These are phyloP conservation scores for Fusarium verticillioides DNA, from an alignment of 2,329 filamentous ascomycete genomes.

Conservation along the genomic window DNA sequence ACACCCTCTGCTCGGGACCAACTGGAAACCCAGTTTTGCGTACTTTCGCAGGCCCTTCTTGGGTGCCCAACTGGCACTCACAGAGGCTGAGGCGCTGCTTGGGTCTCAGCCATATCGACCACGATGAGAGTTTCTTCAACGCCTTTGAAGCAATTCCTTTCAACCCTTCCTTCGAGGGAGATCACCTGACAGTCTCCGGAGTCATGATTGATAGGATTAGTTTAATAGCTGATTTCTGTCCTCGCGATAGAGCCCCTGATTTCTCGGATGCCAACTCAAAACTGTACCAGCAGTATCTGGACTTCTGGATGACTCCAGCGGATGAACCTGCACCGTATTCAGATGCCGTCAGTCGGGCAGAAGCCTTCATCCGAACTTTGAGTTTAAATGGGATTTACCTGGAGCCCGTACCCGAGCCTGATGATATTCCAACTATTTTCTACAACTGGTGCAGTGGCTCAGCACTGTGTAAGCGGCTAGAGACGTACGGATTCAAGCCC, in stretches of 20 bases:
- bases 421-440: neutral
- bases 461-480: neutral
- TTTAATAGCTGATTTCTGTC: neutral
- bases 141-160: neutral
- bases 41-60: neutral
- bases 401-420: neutral
- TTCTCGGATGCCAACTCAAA: neutral
- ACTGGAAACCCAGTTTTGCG: neutral
- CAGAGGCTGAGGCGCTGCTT: neutral
- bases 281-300: neutral
- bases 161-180: neutral
- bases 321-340: neutral
- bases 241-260: neutral
- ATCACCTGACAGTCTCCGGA: neutral
- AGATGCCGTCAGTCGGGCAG: neutral
- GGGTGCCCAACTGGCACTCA: neutral
- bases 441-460: neutral
- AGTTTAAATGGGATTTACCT: neutral
- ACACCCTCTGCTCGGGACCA: neutral
- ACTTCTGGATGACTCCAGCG: neutral
- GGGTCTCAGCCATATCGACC: neutral
- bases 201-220: neutral
- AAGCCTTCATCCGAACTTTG: neutral
- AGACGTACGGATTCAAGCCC: neutral
- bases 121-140: neutral